Conservation (phyloP, 139 green algal species). For the Microglena sp. region DNA sequence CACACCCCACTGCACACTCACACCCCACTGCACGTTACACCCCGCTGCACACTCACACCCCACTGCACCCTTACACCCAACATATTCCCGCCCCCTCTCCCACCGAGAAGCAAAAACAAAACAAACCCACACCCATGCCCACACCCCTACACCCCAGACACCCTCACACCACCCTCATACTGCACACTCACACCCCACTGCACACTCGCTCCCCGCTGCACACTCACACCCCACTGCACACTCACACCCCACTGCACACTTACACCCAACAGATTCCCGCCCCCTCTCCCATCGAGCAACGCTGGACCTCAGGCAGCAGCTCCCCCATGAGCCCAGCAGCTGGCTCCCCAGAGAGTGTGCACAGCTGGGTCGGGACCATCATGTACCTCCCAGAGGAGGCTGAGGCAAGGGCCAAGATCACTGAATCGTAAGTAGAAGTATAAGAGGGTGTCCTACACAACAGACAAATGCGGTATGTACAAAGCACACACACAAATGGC, state of each 20-base stretch:
- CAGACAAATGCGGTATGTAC: background rate
- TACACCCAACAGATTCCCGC: slow-evolving; percentile 50
- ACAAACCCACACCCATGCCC: background rate
- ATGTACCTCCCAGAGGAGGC: slow-evolving; percentile 86
- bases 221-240: background rate
- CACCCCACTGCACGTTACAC: too few species aligned
- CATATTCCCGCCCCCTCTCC: background rate
- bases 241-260: background rate
- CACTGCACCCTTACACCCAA: background rate
- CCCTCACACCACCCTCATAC: background rate
- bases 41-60: too few species aligned
- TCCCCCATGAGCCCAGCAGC: slow-evolving; percentile 65
- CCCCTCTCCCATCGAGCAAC: slow-evolving; percentile 89
- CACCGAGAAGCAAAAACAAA: too few species aligned
- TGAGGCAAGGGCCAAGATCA: slow-evolving; percentile 55
- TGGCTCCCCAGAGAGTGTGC: slow-evolving; percentile 23
- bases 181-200: background rate
- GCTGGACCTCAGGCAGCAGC: slow-evolving; percentile 69
- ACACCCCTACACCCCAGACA: background rate
- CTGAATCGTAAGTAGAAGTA: slow-evolving; percentile 29
- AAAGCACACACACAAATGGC: too few species aligned
- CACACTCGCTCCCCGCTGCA: background rate
- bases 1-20: too few species aligned
- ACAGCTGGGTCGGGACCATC: slow-evolving; percentile 94
- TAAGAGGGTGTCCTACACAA: background rate